Conservation (phyloP, 208 protist species). For the Acanthamoeba pearcei region DNA sequence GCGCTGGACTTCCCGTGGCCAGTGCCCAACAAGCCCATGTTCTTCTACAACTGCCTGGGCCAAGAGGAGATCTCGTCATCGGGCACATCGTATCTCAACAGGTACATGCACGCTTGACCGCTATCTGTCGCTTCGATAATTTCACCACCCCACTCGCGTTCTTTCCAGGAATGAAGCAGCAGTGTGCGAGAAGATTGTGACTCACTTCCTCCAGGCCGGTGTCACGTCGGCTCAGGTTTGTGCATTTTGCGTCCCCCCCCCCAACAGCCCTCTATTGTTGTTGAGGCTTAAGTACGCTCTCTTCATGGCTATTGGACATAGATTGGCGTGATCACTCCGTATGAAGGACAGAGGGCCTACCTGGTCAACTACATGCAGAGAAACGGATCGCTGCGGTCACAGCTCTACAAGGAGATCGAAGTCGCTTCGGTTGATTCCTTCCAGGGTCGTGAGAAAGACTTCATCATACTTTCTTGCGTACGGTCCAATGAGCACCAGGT, state of each 20-base stretch:
- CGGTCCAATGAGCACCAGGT: slow-evolving; percentile 94
- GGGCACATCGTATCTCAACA: slow-evolving; percentile 98
- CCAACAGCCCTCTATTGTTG: not conserved
- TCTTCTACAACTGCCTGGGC: slow-evolving; percentile 95
- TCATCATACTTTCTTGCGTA: slow-evolving; percentile 98
- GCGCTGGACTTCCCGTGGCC: slow-evolving; percentile 95
- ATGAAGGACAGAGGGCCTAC: slow-evolving; percentile 97
- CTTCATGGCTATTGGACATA: slow-evolving; percentile 42
- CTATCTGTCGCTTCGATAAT: not conserved
- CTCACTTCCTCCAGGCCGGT: slow-evolving; percentile 91
- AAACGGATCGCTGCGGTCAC: slow-evolving; percentile 87
- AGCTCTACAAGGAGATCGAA: slow-evolving; percentile 90
- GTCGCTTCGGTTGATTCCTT: slow-evolving; percentile 96
- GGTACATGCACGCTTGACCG: slow-evolving; percentile 30
- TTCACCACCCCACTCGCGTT: not conserved
- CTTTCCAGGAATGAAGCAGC: slow-evolving; percentile 81
- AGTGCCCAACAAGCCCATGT: slow-evolving; percentile 92
- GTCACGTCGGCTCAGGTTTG: slow-evolving; percentile 85
- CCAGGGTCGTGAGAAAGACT: slow-evolving; percentile 98
- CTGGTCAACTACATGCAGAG: slow-evolving; percentile 92
- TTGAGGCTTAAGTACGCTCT: not conserved
- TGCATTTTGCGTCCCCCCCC: not conserved
- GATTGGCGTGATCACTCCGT: slow-evolving; percentile 99
- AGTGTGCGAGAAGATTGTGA: slow-evolving; percentile 95
- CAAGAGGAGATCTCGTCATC: slow-evolving; percentile 94